These are phyloP conservation scores for Fusarium sp. DNA, from an alignment of 2,329 filamentous ascomycete species.

Conservation along the genomic window DNA sequence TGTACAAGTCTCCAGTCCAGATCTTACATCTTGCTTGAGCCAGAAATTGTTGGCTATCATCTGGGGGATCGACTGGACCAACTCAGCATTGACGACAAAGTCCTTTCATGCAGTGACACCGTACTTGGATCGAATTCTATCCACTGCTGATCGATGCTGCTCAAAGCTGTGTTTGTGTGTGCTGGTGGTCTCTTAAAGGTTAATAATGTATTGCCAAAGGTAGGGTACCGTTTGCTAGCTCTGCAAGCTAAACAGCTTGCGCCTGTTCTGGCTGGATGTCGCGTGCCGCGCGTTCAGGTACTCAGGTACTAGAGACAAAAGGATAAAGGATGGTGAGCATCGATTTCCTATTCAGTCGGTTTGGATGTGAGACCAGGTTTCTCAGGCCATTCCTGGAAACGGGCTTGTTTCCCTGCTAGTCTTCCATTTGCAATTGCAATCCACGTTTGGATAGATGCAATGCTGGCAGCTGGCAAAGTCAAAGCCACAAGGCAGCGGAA, in stretches of 20 bases:
- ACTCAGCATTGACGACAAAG: not conserved
- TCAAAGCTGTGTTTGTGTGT: not conserved
- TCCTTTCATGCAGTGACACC: not conserved
- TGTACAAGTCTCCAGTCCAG: conserved; percentile 2
- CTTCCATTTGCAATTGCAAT: not conserved
- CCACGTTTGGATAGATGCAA: not conserved
- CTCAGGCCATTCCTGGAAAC: not conserved
- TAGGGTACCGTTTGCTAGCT: conserved; percentile 6
- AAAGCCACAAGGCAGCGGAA: not conserved
- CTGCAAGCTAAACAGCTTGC: not conserved
- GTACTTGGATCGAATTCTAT: not conserved
- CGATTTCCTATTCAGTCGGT: conserved; percentile 2
- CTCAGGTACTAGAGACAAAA: conserved; percentile 27
- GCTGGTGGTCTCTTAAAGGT: not conserved
- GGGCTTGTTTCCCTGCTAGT: not conserved
- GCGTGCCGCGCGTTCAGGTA: conserved; percentile 44
- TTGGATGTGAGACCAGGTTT: conserved; percentile 8
- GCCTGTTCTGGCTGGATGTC: conserved; percentile 27
- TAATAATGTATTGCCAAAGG: conserved; percentile 8
- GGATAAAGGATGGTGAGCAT: not conserved
- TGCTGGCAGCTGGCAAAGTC: conserved; percentile 1
- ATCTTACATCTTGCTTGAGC: not conserved
- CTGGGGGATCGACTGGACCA: not conserved
- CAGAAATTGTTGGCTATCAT: not conserved
- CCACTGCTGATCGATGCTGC: not conserved